Evolutionary conservation across 164 flowering plant genomes (phyloP).

Genomic region (Vitis rotundifolia): DNA sequence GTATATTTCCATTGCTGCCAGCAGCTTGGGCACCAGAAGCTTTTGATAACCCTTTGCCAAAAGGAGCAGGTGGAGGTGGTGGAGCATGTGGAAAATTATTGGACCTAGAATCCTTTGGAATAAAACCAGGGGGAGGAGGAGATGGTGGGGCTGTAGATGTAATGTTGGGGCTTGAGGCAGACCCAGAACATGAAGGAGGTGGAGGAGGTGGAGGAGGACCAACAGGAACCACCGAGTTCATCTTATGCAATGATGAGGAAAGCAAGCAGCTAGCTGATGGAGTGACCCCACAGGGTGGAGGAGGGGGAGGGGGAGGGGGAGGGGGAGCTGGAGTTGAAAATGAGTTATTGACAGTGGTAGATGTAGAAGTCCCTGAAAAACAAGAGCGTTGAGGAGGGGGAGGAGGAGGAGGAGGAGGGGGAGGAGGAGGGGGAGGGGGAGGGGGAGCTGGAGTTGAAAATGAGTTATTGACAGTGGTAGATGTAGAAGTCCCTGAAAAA

Average conservation of each 20-base stretch:
- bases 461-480: constrained; percentile 2
- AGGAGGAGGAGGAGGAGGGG: constrained; percentile 21
- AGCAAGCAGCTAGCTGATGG: constrained; percentile 4
- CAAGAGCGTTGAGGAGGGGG: constrained; percentile 12
- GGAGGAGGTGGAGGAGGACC: constrained; percentile 41
- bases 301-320: constrained; percentile 18
- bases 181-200: constrained; percentile 22
- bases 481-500: constrained; percentile 6
- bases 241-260: not conserved
- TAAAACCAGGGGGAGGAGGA: constrained; percentile 34
- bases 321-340: constrained; percentile 2
- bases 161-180: constrained; percentile 9
- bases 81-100: constrained; percentile 28
- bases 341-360: constrained; percentile 2
- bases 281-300: constrained; percentile 9
- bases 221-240: constrained; percentile 3
- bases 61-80: constrained; percentile 12
- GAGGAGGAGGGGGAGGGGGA: constrained; percentile 15
- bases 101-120: constrained; percentile 20
- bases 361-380: constrained; percentile 6
- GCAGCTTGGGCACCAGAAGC: constrained; percentile 22
- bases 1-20: constrained; percentile 26
- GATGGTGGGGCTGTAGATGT: constrained; percentile 28
- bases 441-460: constrained; percentile 2
- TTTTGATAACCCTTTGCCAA: constrained; percentile 32